Evolutionary conservation across 2,329 filamentous ascomycete genomes (phyloP), one percentile per base, ranked within the genome.

Genomic region (Lanzia echinophila): DNA sequence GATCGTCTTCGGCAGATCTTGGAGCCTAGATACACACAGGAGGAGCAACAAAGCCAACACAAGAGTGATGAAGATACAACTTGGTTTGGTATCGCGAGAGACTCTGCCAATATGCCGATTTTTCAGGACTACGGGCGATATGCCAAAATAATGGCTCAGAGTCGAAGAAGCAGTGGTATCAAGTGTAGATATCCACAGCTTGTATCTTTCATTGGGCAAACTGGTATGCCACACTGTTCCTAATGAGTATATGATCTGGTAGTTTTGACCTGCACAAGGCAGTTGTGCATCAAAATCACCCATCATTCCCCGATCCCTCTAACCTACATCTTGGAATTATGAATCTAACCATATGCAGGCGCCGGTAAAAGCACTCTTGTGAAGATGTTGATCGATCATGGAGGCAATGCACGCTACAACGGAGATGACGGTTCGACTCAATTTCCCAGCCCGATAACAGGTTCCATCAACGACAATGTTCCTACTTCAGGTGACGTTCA

Each of bases 401-500:
- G 47, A 46, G 36, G 49, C 28, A 38, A 43, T 64, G 61, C 15
- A 56, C 63, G 10, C 57, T n/a, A 6, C 13, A n/a, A 63, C 60
- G 55, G 50, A 55, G 53, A 53, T 57, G 39, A 65, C 62, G 17
- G 52, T 56, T 5, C 7, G 20, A 28, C 22, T 22, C n/a, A 31
- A 49, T 15, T 63, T 60, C 65, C 63, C 19, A 72, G 69, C 1
- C 75, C 75, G 2, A 71, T 78, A 3, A 72, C 75, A 3, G 76
- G 75, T 3, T 71, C 70, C 15, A 68, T 68, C 17, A 68, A 70
- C 24, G 63, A 65, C 33, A 62, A 70, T 34, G 62, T 74, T 6
- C 73, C 76, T 1, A 78, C 75, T 3, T 76, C 75, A 4, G 75
- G 70, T 8, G 75, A 78, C 59, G 75, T 79, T 2, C 76, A 80